Base-by-base conservation (phyloP, 2,329 filamentous ascomycete species). In the Xylariales sp. region DNA sequence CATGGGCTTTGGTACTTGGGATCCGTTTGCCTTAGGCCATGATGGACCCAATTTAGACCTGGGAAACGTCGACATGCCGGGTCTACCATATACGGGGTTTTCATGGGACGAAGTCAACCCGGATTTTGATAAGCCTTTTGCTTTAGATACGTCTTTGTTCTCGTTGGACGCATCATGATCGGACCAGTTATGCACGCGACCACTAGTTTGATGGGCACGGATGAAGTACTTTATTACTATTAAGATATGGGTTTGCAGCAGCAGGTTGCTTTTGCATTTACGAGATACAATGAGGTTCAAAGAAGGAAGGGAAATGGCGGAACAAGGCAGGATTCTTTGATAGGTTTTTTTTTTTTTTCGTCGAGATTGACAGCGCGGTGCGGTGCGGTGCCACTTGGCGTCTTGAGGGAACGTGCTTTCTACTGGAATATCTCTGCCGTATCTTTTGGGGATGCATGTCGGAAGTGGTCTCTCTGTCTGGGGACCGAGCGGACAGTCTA, bases 51-150 rank as follows among this genome's bases (percentile, higher is more conserved):
- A 77, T 58, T 72, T 80, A 72, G 73, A 77, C 30, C 43, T 74
- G 30, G 67, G 62, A 3, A 68, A 65, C 23, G 39, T 54, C 36
- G 69, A 67, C 34, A 67, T 77, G 60, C 41, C 73, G 18, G 67
- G 71, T 30, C 55, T 70, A 59, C 39, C 66, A 5, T 72, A 78
- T 32, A 75, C 76, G 18, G 75, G 74, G 67, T 74, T 75, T 30
- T 76, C 64, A 58, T 86, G 85, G 83, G 86, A 88, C 43, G 84
- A 88, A n/a, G 75, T 85, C 45, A 75, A 81, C 3, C 74, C 77
- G 0, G 83, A 86, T 73, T 86, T 87, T 69, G 80, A 80, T 60
- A 87, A 88, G 75, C 82, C 85, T 0, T 86, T 87, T 69, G 74
- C 81, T 69, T 78, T 89, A 62, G 86, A 89, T 67, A 81, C 81